Evolutionary conservation across 768 basidiomycete genomes (phyloP).

Genomic region (Leccinum incarnatum): DNA sequence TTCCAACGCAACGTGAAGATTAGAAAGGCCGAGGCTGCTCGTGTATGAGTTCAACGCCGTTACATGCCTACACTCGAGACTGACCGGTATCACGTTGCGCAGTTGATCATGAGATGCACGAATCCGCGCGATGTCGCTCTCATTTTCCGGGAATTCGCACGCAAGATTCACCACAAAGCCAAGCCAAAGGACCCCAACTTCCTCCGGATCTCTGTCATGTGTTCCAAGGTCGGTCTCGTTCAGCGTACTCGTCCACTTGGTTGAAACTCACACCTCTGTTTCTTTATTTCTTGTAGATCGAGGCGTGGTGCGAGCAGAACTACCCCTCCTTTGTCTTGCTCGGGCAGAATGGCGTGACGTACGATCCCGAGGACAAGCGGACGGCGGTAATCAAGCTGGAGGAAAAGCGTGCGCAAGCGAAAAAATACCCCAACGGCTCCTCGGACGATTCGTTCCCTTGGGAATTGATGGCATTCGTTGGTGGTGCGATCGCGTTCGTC

Average conservation of each 20-base stretch:
- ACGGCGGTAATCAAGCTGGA: constrained; percentile 46
- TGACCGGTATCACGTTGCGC: background rate
- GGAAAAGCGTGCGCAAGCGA: constrained; percentile 40
- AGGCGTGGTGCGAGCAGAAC: constrained; percentile 90
- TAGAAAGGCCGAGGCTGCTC: constrained; percentile 84
- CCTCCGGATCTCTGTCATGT: constrained; percentile 76
- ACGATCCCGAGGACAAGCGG: constrained; percentile 56
- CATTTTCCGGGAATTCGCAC: constrained; percentile 81
- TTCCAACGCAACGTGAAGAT: constrained; percentile 92
- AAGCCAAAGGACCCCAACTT: constrained; percentile 83
- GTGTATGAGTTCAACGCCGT: constrained; percentile 42
- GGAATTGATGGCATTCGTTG: constrained; percentile 32
- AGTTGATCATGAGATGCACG: constrained; percentile 91
- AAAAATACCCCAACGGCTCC: constrained; percentile 12
- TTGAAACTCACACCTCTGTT: background rate
- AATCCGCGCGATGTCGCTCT: constrained; percentile 90
- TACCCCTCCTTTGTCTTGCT: constrained; percentile 83
- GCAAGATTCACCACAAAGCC: constrained; percentile 80
- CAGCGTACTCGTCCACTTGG: background rate
- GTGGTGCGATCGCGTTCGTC: constrained; percentile 26
- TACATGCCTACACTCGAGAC: background rate
- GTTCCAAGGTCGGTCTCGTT: constrained; percentile 61
- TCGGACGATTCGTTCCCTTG: constrained; percentile 21
- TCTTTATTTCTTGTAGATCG: constrained; percentile 53
- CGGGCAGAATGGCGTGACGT: constrained; percentile 25